A percentile compares a stretch with the other conserved stretches of the same genome.
Conservation (phyloP, 192 early-diverging fungal species). For the Funneliformis mosseae region DNA sequence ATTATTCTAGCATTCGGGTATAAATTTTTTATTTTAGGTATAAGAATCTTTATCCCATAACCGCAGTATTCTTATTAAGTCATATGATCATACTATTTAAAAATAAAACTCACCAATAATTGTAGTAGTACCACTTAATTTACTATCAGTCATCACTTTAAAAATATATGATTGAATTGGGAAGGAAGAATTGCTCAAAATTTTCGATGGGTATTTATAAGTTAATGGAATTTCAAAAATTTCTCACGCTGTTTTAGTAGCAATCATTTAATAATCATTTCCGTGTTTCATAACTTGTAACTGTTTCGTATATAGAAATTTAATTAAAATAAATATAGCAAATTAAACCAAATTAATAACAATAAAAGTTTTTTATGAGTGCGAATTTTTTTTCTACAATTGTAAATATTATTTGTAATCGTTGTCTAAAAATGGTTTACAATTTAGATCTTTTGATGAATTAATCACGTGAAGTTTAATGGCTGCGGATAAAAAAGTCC, state of each 20-base stretch:
- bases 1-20: no score
- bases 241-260: neutral
- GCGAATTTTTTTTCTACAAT: neutral
- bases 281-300: neutral
- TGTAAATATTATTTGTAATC: neutral
- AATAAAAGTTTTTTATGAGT: neutral
- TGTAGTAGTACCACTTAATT: conserved; percentile 12
- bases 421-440: neutral
- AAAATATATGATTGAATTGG: neutral
- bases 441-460: no score
- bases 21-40: neutral
- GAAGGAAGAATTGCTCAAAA: neutral
- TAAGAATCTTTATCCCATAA: no score
- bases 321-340: no score
- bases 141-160: neutral
- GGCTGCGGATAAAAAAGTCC: no score
- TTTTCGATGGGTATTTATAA: neutral
- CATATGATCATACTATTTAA: neutral
- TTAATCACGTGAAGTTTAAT: no score
- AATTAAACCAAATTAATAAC: neutral
- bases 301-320: neutral
- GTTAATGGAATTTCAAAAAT: neutral
- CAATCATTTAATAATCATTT: neutral
- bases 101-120: conserved; percentile 11
- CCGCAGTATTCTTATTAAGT: no score